These are phyloP conservation scores for Cephaloascus albidus DNA, from an alignment of 805 yeast species.

Conservation along the genomic window DNA sequence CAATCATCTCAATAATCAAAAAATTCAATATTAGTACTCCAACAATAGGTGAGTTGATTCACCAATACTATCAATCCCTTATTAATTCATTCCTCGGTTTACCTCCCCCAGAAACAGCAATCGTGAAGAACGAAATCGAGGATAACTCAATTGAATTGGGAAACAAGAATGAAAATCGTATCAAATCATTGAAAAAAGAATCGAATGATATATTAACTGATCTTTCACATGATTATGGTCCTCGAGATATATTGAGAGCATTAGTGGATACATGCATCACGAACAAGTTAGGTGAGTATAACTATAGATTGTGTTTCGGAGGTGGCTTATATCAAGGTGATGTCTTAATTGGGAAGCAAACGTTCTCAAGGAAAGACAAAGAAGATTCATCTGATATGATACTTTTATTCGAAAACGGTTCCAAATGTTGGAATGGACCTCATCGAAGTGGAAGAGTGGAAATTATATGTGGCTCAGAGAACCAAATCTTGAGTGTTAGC, in stretches of 20 bases:
- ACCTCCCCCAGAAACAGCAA: neutral
- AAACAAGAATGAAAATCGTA: neutral
- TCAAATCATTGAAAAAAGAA: slow-evolving; percentile 8
- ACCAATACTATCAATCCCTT: neutral
- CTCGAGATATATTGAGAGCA: slow-evolving; percentile 55
- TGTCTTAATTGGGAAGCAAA: slow-evolving; percentile 41
- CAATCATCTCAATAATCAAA: neutral
- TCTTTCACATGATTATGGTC: slow-evolving; percentile 38
- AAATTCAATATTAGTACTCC: neutral
- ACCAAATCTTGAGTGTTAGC: slow-evolving; percentile 51
- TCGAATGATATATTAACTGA: slow-evolving; percentile 7
- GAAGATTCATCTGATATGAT: slow-evolving; percentile 17
- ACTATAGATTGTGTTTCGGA: slow-evolving; percentile 51
- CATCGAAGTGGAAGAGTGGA: slow-evolving; percentile 56
- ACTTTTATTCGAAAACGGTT: slow-evolving; percentile 50
- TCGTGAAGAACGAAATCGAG: neutral
- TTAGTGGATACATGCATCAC: slow-evolving; percentile 37
- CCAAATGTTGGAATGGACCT: slow-evolving; percentile 94
- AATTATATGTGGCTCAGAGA: slow-evolving; percentile 56
- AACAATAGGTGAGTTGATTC: neutral
- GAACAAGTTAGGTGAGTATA: slow-evolving; percentile 57
- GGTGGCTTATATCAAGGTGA: slow-evolving; percentile 48
- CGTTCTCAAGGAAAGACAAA: slow-evolving; percentile 8
- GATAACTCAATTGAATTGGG: neutral
- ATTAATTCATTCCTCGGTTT: neutral